These are phyloP conservation scores for Theobroma grandiflorum DNA, from an alignment of 441 rosid genomes.

Conservation along the genomic window DNA sequence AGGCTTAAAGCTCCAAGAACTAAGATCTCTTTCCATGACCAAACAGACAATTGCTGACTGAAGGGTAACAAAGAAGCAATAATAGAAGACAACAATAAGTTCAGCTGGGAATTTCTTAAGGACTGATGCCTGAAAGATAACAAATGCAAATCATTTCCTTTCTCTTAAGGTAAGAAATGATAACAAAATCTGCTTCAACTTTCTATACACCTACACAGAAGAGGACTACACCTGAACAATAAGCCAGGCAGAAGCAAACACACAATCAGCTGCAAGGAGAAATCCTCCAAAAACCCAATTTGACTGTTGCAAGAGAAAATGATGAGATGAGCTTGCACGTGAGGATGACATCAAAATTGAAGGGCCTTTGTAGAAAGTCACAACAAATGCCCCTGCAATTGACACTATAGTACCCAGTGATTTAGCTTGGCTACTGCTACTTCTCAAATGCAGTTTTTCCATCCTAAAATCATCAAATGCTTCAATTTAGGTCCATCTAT, in stretches of 20 bases:
- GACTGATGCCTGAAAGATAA: slow-evolving; percentile 48
- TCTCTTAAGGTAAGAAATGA: neutral
- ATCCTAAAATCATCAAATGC: slow-evolving; percentile 43
- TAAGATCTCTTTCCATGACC: slow-evolving; percentile 46
- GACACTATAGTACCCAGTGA: slow-evolving; percentile 54
- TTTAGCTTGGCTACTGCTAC: slow-evolving; percentile 48
- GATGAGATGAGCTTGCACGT: slow-evolving; percentile 31
- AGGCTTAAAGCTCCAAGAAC: slow-evolving; percentile 61
- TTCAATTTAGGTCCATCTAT: slow-evolving; percentile 26
- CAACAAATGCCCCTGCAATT: slow-evolving; percentile 57
- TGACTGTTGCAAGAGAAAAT: slow-evolving; percentile 39
- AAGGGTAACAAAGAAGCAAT: slow-evolving; percentile 62
- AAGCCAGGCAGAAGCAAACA: slow-evolving; percentile 51
- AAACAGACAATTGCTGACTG: slow-evolving; percentile 56
- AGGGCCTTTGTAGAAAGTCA: slow-evolving; percentile 61
- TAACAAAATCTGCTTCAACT: slow-evolving; percentile 1
- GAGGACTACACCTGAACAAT: slow-evolving; percentile 53
- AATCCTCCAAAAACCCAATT: slow-evolving; percentile 66
- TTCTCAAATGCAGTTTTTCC: slow-evolving; percentile 57
- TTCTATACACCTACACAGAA: neutral
- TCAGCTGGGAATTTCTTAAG: slow-evolving; percentile 63
- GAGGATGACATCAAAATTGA: slow-evolving; percentile 37
- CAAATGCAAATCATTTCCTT: slow-evolving; percentile 17
- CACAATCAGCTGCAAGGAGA: slow-evolving; percentile 57
- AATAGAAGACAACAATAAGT: slow-evolving; percentile 56